These are phyloP conservation scores for Gossypium mustelinum DNA, from an alignment of 345 rosid genomes.

Conservation along the genomic window DNA sequence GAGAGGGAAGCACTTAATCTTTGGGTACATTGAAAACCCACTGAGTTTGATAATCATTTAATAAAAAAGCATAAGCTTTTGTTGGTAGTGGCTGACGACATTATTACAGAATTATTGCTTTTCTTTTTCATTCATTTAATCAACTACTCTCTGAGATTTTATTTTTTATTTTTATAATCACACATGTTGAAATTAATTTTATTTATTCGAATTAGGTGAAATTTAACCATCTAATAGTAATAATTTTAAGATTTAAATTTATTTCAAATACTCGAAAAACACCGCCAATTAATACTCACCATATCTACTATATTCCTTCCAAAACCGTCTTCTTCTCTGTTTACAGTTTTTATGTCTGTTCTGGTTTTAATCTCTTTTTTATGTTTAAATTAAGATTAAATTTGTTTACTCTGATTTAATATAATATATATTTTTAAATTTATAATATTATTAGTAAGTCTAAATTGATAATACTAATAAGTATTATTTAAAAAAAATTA, in stretches of 20 bases:
- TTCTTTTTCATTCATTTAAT: neutral
- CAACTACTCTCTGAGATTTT: neutral
- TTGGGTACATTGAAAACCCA: conserved; percentile 1
- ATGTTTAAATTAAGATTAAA: too few relatives aligned
- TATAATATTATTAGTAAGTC: too few relatives aligned
- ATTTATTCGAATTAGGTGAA: neutral
- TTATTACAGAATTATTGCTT: neutral
- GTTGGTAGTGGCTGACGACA: conserved; percentile 10
- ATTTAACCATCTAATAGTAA: neutral
- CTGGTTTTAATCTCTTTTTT: too few relatives aligned
- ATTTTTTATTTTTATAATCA: too few relatives aligned
- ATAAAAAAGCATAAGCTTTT: conserved; percentile 4
- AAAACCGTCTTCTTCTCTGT: neutral
- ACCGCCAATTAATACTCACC: too few relatives aligned
- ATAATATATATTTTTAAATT: neutral
- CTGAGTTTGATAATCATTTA: neutral
- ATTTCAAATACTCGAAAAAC: too few relatives aligned
- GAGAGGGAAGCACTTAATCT: neutral
- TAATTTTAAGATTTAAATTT: too few relatives aligned
- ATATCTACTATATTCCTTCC: neutral
- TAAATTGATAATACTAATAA: too few relatives aligned
- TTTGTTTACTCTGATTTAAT: too few relatives aligned
- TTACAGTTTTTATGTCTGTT: too few relatives aligned
- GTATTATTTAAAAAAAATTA: too few relatives aligned
- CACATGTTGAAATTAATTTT: neutral